Evolutionary conservation across 805 yeast genomes (phyloP), one percentile per base, ranked within the genome.

Genomic region (Barnettozyma vustinii): DNA sequence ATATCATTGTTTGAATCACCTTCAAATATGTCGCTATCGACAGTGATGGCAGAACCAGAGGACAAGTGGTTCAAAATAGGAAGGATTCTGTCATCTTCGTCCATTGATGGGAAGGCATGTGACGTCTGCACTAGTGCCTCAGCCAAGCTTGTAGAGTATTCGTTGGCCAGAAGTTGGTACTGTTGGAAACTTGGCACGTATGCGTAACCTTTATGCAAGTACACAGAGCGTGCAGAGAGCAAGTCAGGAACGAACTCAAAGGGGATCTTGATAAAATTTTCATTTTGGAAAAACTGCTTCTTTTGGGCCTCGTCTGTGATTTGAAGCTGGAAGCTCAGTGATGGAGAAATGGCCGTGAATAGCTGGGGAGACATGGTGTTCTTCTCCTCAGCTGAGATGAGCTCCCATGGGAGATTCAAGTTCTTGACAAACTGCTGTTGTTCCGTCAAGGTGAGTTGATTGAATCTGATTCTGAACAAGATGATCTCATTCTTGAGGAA

Each of bases 71-170:
- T 81, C 53, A 94, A 72, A 26, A 94, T 80, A 1, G 97, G 97
- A 45, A 90, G 69, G 41, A 94, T 68, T 50, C 99, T 74, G 62
- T 90, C 95, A 61, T 90, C 97, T 69, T 92, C 98, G 61, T 90
- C 96, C 48, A 92, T 70, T 10, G 91, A 75, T 7, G 96, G 95
- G 47, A 90, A 69, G 19, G 86, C 77, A 61, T 85, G 86, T 57
- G 89, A 82, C 0, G 97, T 87, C 42, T 73, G 68, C 20, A 81
- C 67, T 54, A 94, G 71, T 19, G 81, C 79, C 16, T 66, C 62
- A 2, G 65, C 62, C 46, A 59, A 39, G 35, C 44, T 91, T 68
- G 48, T 70, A 64, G 37, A 71, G 63, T 84, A 92, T 62, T 89
- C 96, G 39, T 73, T 76, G 0, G 84, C 68, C 27, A 94, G 70